Evolutionary conservation across 106 monocot genomes (phyloP).

Genomic region (Gastrodia elata): DNA sequence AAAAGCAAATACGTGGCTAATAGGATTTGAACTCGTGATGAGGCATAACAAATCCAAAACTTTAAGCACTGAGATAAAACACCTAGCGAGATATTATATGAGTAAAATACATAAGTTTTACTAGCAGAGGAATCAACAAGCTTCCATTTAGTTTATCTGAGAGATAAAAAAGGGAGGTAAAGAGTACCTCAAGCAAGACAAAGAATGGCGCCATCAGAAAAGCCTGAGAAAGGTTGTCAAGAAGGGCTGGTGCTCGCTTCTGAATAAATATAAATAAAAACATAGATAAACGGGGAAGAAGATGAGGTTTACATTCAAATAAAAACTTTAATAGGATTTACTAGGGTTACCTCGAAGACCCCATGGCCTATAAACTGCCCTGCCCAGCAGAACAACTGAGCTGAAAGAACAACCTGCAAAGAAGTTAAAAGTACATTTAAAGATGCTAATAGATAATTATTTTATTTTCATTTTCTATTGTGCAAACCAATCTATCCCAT

Average conservation of each 20-base stretch:
- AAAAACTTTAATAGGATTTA: neutral
- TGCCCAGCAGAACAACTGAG: conserved; percentile 31
- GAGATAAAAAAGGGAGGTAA: neutral
- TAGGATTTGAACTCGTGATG: too few species aligned
- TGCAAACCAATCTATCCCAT: too few species aligned
- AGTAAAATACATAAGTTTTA: too few species aligned
- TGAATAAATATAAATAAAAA: conserved; percentile 15
- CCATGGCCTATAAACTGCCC: conserved; percentile 44
- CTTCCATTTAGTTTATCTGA: too few species aligned
- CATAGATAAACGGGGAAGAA: neutral
- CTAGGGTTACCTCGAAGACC: conserved; percentile 39
- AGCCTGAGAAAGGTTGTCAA: conserved; percentile 48
- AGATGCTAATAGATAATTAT: neutral
- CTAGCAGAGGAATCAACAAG: too few species aligned
- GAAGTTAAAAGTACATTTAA: neutral
- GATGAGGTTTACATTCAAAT: neutral
- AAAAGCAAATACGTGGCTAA: too few species aligned
- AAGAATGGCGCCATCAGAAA: conserved; percentile 60
- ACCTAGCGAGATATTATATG: too few species aligned
- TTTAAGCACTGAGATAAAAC: too few species aligned
- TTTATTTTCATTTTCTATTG: too few species aligned
- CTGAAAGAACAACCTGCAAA: conserved; percentile 33
- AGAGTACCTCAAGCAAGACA: conserved; percentile 53
- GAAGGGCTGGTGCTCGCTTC: conserved; percentile 54
- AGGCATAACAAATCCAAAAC: too few species aligned